Percentiles rank a stretch among this genome's conserved stretches.
Conservation (phyloP, 306 rosid genomes). For the Rubus parviflorus region DNA sequence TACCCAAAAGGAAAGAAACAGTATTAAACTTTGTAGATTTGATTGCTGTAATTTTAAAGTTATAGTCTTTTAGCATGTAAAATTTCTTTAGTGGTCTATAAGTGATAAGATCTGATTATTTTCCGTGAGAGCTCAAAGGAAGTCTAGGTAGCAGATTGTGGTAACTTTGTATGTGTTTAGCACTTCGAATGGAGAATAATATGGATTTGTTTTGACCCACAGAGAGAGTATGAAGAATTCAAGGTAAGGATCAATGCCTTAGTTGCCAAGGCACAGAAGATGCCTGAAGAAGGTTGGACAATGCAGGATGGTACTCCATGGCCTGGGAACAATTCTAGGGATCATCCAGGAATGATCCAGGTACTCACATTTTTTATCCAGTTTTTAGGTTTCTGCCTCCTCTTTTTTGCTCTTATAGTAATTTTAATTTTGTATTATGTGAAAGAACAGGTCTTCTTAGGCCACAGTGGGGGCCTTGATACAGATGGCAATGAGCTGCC, state of each 20-base stretch:
- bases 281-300: conserved; percentile 99
- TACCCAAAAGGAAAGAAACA: background rate
- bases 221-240: conserved; percentile 99
- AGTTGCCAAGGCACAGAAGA: conserved; percentile 95
- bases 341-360: conserved; percentile 99
- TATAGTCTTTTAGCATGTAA: background rate
- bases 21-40: background rate
- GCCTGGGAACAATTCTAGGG: conserved; percentile 99
- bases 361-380: conserved; percentile 34
- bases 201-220: conserved; percentile 24
- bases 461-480: conserved; percentile 98
- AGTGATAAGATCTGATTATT: background rate
- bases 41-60: background rate
- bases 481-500: conserved; percentile 99
- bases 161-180: background rate
- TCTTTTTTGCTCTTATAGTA: conserved; percentile 11
- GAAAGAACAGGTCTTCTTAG: conserved; percentile 76
- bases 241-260: conserved; percentile 87
- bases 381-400: conserved; percentile 6
- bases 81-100: background rate
- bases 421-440: conserved; percentile 24
- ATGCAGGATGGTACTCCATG: conserved; percentile 99
- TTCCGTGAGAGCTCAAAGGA: background rate
- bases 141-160: background rate
- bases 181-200: background rate